Percentiles rank a stretch among this genome's conserved stretches.
phyloP scores from a whole-genome alignment of 2,329 filamentous ascomycete genomes.

The Stachybotrys echinatus region DNA sequence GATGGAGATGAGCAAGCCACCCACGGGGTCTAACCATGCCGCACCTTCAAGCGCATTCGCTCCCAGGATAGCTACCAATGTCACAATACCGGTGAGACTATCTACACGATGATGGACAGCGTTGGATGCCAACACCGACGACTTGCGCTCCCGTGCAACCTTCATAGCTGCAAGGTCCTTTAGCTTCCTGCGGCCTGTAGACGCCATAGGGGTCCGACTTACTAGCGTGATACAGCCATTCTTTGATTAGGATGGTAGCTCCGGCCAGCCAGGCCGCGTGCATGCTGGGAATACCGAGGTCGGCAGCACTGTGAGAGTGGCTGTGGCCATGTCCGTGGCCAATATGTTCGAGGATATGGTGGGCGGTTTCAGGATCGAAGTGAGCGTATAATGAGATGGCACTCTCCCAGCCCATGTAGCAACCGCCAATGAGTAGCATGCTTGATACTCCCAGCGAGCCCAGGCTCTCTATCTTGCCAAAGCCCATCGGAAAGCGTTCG shows the following conservation, averaged over 20 bases:
- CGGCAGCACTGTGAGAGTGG: constrained; percentile 48
- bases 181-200: neutral
- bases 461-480: constrained; percentile 96
- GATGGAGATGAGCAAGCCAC: constrained; percentile 84
- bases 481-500: constrained; percentile 79
- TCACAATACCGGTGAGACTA: constrained; percentile 90
- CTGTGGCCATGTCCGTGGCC: constrained; percentile 62
- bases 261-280: constrained; percentile 93
- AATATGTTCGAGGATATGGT: constrained; percentile 57
- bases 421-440: constrained; percentile 79
- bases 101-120: constrained; percentile 95
- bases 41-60: constrained; percentile 83
- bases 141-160: constrained; percentile 88
- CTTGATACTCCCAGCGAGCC: constrained; percentile 90
- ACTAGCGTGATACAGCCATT: constrained; percentile 97
- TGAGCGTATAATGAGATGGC: constrained; percentile 63
- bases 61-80: constrained; percentile 80
- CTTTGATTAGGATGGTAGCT: constrained; percentile 86
- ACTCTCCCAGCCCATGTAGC: constrained; percentile 86
- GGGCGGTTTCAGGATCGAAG: constrained; percentile 63
- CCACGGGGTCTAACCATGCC: constrained; percentile 90
- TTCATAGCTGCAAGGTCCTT: constrained; percentile 68
- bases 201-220: constrained; percentile 35
- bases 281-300: constrained; percentile 64
- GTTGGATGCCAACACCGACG: constrained; percentile 91